A percentile compares a stretch with the other conserved stretches of the same genome.
phyloP scores from a whole-genome alignment of 2,329 filamentous ascomycete species.

The Ceratocystis lukuohia region DNA sequence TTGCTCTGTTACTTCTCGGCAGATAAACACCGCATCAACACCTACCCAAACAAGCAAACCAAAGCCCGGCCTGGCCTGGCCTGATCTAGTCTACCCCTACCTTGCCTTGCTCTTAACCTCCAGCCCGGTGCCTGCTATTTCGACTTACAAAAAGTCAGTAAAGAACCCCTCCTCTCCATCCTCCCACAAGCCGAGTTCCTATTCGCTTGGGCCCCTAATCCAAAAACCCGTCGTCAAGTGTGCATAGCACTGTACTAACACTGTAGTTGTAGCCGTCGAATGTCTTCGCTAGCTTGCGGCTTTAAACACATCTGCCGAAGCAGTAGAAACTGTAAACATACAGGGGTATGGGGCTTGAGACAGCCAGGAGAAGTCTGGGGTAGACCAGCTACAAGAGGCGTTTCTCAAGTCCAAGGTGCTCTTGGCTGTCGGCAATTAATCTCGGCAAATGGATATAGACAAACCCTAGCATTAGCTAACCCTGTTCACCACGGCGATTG shows the following conservation, averaged over 20 bases:
- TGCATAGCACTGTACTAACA: background rate
- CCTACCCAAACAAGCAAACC: background rate
- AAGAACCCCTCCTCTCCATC: too few species aligned
- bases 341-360: background rate
- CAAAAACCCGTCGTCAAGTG: too few species aligned
- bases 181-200: background rate
- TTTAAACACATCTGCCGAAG: constrained; percentile 10
- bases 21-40: background rate
- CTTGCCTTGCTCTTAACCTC: too few species aligned
- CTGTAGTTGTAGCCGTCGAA: background rate
- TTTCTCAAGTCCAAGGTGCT: background rate
- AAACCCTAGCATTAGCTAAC: background rate
- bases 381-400: background rate
- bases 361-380: constrained; percentile 1
- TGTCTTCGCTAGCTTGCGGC: background rate
- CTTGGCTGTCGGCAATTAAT: background rate
- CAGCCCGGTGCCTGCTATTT: too few species aligned
- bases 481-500: background rate
- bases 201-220: background rate
- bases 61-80: background rate
- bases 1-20: background rate
- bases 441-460: background rate
- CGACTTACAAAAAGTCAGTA: too few species aligned
- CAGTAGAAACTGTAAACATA: background rate
- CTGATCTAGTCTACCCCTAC: too few species aligned